Base-by-base conservation (phyloP, 176 grass and related monocot species). In the Puya raimondii region DNA sequence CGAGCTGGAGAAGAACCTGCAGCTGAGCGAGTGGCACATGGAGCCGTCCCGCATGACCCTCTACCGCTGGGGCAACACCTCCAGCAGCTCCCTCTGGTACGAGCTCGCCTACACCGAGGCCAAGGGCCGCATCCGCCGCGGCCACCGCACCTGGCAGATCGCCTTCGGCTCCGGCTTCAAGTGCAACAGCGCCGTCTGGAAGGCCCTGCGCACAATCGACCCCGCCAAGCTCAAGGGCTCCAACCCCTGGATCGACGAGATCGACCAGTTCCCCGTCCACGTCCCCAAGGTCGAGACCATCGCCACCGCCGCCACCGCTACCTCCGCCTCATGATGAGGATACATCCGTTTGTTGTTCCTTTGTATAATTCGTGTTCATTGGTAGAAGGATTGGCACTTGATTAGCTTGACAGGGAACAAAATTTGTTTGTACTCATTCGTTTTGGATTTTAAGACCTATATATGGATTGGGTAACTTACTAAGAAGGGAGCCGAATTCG, bases 101-200 rank as follows among this genome's bases (percentile, higher is more conserved):
- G 89, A 85, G 70, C 73, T 92, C 1, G 82, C 79, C 2, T 91
- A 92, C 85, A 61, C 80, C 27, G 86, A 92, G 73, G 82, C 82
- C 0, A 83, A 83, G 51, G 85, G 85, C 9, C 70, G 80, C 23
- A 76, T 88, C 5, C 64, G 53, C n/a, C 73, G 25, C 47, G 85
- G 86, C 0, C 70, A 92, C 71, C 71, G 77, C 25, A 81, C 70
- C 18, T 83, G 83, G 77, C 83, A 86, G 79, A 72, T 88, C 4
- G 80, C 80, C 0, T 86, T 92, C 54, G 90, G 83, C 0, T 92
- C 85, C 0, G 90, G 85, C 1, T 92, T 92, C 63, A 92, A 91
- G 80, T 96, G 94, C 61, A 97, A 97, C 50, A 92, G 84, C 50
- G 94, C 94, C 0, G 94, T 97, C 25, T 97, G 94, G 94, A 51